Percentiles rank a stretch among this genome's conserved stretches.
Conservation (phyloP, 225 moss, liverwort and hornwort genomes). For the Anthoceros angustus region DNA sequence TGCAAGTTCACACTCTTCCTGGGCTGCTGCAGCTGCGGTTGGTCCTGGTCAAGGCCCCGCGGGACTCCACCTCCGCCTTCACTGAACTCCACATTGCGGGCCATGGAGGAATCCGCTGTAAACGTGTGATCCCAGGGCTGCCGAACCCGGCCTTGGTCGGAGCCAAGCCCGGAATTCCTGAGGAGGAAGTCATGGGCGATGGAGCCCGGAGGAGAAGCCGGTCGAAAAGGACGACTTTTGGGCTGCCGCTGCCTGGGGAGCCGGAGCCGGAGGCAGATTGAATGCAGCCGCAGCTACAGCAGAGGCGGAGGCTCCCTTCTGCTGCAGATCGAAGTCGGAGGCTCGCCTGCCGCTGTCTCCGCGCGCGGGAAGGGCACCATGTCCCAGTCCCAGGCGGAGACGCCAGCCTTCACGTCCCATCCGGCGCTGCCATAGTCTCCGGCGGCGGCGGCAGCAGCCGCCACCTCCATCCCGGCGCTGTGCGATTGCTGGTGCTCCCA, state of each 20-base stretch:
- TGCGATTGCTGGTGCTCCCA: background rate
- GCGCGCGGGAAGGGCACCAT: background rate
- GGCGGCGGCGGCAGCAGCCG: background rate
- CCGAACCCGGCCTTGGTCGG: background rate
- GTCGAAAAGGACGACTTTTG: background rate
- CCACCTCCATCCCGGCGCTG: background rate
- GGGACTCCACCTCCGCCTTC: slow-evolving; percentile 3
- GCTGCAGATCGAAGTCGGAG: background rate
- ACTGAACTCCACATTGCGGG: slow-evolving; percentile 3
- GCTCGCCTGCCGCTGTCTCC: background rate
- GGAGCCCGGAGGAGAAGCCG: background rate
- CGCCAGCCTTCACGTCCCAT: background rate
- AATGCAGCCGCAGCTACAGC: background rate
- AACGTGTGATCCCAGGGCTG: background rate
- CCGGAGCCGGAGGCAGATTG: background rate
- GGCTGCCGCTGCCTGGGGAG: background rate
- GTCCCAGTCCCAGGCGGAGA: background rate
- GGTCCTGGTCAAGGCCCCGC: background rate
- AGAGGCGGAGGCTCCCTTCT: background rate
- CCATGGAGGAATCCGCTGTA: background rate
- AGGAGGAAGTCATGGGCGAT: background rate
- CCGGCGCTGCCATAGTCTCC: background rate
- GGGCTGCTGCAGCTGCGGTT: background rate
- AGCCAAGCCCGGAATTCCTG: slow-evolving; percentile 3
- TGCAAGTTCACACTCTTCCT: background rate